Evolutionary conservation across 2,329 filamentous ascomycete genomes (phyloP).

Genomic region (Beauveria rudraprayagi): DNA sequence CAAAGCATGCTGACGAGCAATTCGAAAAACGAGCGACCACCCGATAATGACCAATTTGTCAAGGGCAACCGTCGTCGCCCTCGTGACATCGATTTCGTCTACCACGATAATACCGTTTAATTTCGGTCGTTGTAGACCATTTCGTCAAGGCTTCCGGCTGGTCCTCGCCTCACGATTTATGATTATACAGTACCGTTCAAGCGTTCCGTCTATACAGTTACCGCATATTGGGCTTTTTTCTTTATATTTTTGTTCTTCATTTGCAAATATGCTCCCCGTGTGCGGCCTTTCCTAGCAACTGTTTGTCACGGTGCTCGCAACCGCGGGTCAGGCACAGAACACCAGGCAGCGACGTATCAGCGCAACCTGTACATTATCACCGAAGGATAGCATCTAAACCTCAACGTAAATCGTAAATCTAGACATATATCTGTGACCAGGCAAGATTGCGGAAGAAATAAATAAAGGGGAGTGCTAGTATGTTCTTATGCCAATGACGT

Average conservation of each 20-base stretch:
- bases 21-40: slow-evolving; percentile 79
- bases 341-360: neutral
- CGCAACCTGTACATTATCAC: neutral
- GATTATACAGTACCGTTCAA: neutral
- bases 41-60: slow-evolving; percentile 86
- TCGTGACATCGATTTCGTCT: slow-evolving; percentile 85
- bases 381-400: neutral
- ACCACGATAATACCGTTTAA: slow-evolving; percentile 78
- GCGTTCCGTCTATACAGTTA: neutral
- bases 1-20: slow-evolving; percentile 99
- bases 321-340: neutral
- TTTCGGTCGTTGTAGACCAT: neutral
- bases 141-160: neutral
- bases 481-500: slow-evolving; percentile 3
- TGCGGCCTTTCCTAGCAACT: neutral
- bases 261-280: neutral
- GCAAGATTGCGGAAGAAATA: neutral
- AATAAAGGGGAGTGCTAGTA: neutral
- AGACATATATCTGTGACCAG: too few relatives aligned
- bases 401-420: neutral
- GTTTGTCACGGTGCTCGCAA: neutral
- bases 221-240: neutral
- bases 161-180: neutral
- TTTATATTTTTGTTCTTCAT: too few relatives aligned
- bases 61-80: slow-evolving; percentile 69